Conservation (phyloP, 768 basidiomycete genomes). For the Amanita inopinata region DNA sequence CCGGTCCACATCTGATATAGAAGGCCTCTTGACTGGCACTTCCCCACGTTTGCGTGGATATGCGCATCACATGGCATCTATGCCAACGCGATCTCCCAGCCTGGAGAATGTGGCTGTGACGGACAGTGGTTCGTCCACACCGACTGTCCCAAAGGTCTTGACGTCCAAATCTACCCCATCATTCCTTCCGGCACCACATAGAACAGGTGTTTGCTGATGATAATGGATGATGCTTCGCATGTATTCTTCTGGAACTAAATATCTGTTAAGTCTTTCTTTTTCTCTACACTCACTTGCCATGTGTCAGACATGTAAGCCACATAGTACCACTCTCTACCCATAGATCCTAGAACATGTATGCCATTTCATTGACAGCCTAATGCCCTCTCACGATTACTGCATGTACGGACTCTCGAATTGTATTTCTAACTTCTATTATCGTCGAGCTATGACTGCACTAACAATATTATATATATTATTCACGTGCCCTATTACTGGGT, state of each 20-base stretch:
- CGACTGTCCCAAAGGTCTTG: conserved; percentile 1
- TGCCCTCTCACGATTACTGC: background rate
- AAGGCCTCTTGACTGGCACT: conserved; percentile 32
- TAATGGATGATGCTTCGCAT: no score
- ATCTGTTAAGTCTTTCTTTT: background rate
- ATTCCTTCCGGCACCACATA: background rate
- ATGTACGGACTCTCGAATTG: background rate
- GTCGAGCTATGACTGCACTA: background rate
- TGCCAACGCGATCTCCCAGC: conserved; percentile 19
- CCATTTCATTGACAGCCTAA: conserved; percentile 1
- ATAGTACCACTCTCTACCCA: background rate
- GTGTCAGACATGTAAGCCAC: background rate
- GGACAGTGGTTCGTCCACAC: conserved; percentile 9
- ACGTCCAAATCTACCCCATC: background rate
- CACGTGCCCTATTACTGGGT: background rate
- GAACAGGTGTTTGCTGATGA: background rate
- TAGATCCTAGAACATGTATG: background rate
- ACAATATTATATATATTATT: background rate
- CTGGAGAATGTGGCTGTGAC: conserved; percentile 10
- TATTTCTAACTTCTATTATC: background rate
- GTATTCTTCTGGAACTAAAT: no score
- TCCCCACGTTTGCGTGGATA: conserved; percentile 22
- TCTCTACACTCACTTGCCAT: background rate
- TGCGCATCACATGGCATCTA: conserved; percentile 8
- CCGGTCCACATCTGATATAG: conserved; percentile 47